Evolutionary conservation across 148 eudicot genomes (phyloP).

Genomic region (Spergularia bocconei): DNA sequence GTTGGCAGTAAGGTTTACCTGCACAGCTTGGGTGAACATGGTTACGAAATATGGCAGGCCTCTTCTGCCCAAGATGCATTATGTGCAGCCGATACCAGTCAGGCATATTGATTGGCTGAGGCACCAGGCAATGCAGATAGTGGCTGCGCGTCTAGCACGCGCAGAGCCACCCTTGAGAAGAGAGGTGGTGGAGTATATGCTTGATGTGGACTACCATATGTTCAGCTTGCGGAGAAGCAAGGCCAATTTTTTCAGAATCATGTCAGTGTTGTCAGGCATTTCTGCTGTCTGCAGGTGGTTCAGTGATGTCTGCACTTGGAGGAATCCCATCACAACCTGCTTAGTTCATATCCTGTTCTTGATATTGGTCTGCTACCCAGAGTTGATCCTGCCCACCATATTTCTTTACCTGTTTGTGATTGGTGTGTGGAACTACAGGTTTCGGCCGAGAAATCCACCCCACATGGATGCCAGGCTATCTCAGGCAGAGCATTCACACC

Average conservation of each 20-base stretch:
- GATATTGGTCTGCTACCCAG: slow-evolving; percentile 87
- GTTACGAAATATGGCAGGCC: slow-evolving; percentile 77
- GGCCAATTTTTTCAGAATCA: slow-evolving; percentile 77
- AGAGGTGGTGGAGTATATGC: slow-evolving; percentile 85
- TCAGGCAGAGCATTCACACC: slow-evolving; percentile 68
- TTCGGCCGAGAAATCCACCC: slow-evolving; percentile 72
- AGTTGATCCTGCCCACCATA: slow-evolving; percentile 74
- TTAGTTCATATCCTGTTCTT: slow-evolving; percentile 77
- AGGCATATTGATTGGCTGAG: slow-evolving; percentile 78
- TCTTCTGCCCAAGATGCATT: slow-evolving; percentile 96
- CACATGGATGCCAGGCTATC: slow-evolving; percentile 91
- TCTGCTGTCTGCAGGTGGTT: slow-evolving; percentile 62
- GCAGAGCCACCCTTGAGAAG: slow-evolving; percentile 85
- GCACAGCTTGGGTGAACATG: slow-evolving; percentile 94
- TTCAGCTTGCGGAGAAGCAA: slow-evolving; percentile 82
- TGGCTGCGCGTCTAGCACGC: slow-evolving; percentile 55
- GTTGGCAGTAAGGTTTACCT: slow-evolving; percentile 71
- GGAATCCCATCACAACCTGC: slow-evolving; percentile 78
- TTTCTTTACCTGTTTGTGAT: slow-evolving; percentile 86
- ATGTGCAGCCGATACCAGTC: slow-evolving; percentile 71
- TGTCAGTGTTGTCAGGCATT: slow-evolving; percentile 67
- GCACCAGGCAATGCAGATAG: slow-evolving; percentile 93
- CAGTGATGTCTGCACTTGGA: slow-evolving; percentile 66
- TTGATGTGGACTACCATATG: slow-evolving; percentile 86
- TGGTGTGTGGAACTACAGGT: slow-evolving; percentile 87